Evolutionary conservation across 1,284 basidiomycete species (phyloP).

Genomic region (Fomitopsis schrenkii): DNA sequence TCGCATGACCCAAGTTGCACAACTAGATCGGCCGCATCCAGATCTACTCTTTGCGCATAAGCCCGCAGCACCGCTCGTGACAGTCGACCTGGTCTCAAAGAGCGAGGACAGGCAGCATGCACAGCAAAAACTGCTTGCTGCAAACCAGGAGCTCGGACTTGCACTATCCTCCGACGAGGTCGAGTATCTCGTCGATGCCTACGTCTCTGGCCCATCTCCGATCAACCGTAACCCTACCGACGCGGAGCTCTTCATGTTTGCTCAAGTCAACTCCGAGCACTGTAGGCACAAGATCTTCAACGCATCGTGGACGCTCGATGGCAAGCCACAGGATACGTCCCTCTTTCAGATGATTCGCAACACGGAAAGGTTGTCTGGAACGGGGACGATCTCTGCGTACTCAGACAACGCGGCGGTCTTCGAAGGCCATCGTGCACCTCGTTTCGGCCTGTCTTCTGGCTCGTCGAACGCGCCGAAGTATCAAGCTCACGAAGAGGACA

Average conservation of each 20-base stretch:
- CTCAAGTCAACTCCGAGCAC: slow-evolving; percentile 99
- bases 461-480: slow-evolving; percentile 47
- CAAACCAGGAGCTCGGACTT: slow-evolving; percentile 86
- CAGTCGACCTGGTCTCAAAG: slow-evolving; percentile 52
- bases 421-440: slow-evolving; percentile 72
- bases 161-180: slow-evolving; percentile 92
- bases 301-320: slow-evolving; percentile 92
- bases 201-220: slow-evolving; percentile 62
- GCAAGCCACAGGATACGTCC: slow-evolving; percentile 62
- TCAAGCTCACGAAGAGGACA: slow-evolving; percentile 58
- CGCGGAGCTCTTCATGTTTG: slow-evolving; percentile 99
- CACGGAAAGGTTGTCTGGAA: slow-evolving; percentile 78
- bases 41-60: slow-evolving; percentile 70
- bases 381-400: slow-evolving; percentile 92
- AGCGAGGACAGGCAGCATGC: slow-evolving; percentile 32
- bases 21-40: slow-evolving; percentile 55
- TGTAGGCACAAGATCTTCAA: slow-evolving; percentile 99
- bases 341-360: slow-evolving; percentile 99
- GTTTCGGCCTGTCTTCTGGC: slow-evolving; percentile 67
- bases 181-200: slow-evolving; percentile 89
- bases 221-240: slow-evolving; percentile 87
- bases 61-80: slow-evolving; percentile 65
- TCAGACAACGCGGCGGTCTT: slow-evolving; percentile 98
- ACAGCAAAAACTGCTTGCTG: slow-evolving; percentile 60
- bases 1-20: slow-evolving; percentile 90